phyloP scores from a whole-genome alignment of 2,329 filamentous ascomycete genomes.

The Ophiocordyceps australis region DNA sequence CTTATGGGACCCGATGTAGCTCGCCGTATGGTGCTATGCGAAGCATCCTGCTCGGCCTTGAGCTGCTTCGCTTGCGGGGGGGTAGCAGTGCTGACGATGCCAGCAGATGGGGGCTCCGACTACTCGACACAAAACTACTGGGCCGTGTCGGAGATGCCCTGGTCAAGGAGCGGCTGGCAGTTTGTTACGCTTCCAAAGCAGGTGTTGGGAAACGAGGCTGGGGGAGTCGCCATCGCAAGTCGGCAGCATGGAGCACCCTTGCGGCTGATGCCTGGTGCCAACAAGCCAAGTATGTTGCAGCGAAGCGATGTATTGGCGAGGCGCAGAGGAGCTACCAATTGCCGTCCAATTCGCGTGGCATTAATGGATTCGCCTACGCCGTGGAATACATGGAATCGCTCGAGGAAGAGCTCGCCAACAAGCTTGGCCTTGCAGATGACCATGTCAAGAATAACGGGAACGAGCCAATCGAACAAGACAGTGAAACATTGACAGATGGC shows the following conservation, averaged over 20 bases:
- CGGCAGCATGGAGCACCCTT: constrained; percentile 74
- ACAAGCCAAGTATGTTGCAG: constrained; percentile 59
- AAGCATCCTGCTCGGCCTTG: constrained; percentile 56
- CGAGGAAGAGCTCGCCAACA: constrained; percentile 28
- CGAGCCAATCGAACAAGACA: constrained; percentile 29
- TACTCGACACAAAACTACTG: constrained; percentile 62
- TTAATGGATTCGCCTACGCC: constrained; percentile 30
- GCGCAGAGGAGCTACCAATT: too few relatives aligned
- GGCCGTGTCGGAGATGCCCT: constrained; percentile 65
- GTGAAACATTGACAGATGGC: constrained; percentile 32
- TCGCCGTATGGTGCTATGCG: constrained; percentile 67
- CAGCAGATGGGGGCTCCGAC: constrained; percentile 63
- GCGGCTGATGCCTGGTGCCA: constrained; percentile 72
- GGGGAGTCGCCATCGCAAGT: constrained; percentile 64
- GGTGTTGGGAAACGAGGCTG: constrained; percentile 47
- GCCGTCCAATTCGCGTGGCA: too few relatives aligned
- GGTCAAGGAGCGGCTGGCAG: constrained; percentile 68
- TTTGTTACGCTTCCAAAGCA: constrained; percentile 62
- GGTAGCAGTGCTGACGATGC: constrained; percentile 72
- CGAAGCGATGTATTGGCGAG: constrained; percentile 58
- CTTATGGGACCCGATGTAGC: constrained; percentile 72
- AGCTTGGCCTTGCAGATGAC: constrained; percentile 18
- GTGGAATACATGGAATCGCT: constrained; percentile 32
- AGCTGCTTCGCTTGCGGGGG: constrained; percentile 67
- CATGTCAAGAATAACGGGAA: constrained; percentile 17